Evolutionary conservation across 306 rosid species (phyloP), one percentile per base, ranked within the genome.

Genomic region (Cicer cuneatum): DNA sequence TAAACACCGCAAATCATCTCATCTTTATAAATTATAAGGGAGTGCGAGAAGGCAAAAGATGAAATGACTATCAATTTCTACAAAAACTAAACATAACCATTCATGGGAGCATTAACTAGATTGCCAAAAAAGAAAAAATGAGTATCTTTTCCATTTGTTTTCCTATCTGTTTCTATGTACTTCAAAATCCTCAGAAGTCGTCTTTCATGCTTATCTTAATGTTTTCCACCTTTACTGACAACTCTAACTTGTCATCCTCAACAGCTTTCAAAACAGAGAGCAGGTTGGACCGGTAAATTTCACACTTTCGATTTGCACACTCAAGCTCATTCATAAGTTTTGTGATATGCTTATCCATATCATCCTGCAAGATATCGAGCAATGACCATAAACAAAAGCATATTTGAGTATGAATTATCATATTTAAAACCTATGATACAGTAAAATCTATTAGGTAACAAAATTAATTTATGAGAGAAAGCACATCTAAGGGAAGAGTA

Each of bases 151-250:
- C 7, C 63, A 45, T 54, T 63, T 41, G 78, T 56, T 58, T 59
- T 71, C 74, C 74, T 76, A 64, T 71, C 57, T 59, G 78, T 78
- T 74, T 63, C 75, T 71, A 82, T 57, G 54, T 74, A 68, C 69
- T 63, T 66, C 87, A 41, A 38, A 56, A 45, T 71, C 60, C 67
- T 82, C 85, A 92, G 63, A 89, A 74, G 80, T 90, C 87, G 46
- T 95, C 98, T 83, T 89, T 95, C 93, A 95, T 78, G 88, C 96
- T 84, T 75, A 95, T 90, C 90, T 95, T 95, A 80, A 92, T 88
- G 84, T 87, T 95, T 82, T 95, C 93, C 87, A 92, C 98, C 83
- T 92, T 92, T 78, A 95, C 85, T 56, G 98, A 90, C 84, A 95
- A 77, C 77, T 92, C 96, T 71, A 86, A 85, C 84, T 95, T 95